Percentiles rank a stretch among this genome's conserved stretches.
These are phyloP conservation scores for Acacia pycnantha DNA, from an alignment of 331 rosid species.

Conservation along the genomic window DNA sequence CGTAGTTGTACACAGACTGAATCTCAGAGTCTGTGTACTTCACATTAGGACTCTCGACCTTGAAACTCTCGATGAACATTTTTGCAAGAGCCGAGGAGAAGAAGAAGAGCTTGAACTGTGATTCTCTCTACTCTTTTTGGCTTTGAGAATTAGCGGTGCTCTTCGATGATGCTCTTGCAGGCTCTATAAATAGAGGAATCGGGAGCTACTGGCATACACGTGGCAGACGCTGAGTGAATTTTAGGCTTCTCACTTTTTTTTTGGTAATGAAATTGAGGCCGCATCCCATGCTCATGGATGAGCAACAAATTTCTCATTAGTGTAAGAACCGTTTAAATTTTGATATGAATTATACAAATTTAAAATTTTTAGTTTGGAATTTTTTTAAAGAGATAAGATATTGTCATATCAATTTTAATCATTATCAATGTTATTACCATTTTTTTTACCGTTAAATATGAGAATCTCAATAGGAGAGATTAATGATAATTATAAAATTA, in stretches of 20 bases:
- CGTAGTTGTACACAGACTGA: conserved; percentile 76
- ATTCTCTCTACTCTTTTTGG: neutral
- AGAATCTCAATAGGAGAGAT: no score
- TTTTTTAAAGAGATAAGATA: no score
- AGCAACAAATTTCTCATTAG: no score
- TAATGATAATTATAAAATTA: no score
- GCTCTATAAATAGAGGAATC: neutral
- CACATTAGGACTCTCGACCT: conserved; percentile 89
- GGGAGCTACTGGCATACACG: neutral
- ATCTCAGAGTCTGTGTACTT: conserved; percentile 72
- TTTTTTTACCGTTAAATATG: no score
- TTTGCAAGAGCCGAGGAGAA: neutral
- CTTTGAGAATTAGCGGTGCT: neutral
- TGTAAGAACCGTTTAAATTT: no score
- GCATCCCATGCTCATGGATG: no score
- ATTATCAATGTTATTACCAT: no score
- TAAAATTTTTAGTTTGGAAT: no score
- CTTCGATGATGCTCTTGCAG: neutral
- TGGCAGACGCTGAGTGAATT: neutral
- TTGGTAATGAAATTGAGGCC: neutral
- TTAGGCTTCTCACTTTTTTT: neutral
- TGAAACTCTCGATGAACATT: conserved; percentile 83
- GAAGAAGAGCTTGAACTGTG: neutral
- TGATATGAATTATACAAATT: no score
- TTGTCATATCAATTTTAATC: no score